Conservation (phyloP, 169 alveolate genomes). For the Eimeria tenella region DNA sequence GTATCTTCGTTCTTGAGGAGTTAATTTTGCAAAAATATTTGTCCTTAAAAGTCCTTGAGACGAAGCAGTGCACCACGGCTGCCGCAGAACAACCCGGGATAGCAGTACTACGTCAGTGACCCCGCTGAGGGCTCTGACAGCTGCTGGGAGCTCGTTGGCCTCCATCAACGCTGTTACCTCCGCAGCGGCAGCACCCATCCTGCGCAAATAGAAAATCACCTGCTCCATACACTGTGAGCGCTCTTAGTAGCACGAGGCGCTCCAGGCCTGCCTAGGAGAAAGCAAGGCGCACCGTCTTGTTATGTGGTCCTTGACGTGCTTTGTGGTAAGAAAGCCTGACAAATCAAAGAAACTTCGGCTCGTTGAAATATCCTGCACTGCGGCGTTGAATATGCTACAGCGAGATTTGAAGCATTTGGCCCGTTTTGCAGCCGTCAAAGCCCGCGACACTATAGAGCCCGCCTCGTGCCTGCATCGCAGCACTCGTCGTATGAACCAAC, state of each 20-base stretch:
- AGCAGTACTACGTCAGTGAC: neutral
- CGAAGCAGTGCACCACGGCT: neutral
- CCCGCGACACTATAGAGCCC: conserved; percentile 8
- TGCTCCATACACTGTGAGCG: neutral
- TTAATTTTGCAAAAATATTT: neutral
- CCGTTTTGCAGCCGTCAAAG: neutral
- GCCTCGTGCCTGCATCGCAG: conserved; percentile 18
- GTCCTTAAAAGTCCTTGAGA: neutral
- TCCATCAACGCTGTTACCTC: neutral
- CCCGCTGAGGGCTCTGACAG: neutral
- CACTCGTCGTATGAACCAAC: neutral
- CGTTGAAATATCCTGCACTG: neutral
- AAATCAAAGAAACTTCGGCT: neutral
- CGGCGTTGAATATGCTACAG: neutral
- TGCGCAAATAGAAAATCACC: neutral
- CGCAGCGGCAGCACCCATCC: neutral
- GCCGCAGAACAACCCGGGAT: neutral
- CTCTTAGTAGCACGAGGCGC: neutral
- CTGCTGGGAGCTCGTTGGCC: conserved; percentile 23
- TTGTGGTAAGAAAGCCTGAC: neutral
- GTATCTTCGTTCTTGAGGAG: neutral
- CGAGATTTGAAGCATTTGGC: neutral
- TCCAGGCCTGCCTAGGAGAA: neutral
- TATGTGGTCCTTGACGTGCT: neutral
- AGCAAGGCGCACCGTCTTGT: neutral